Conservation (phyloP, 2,329 filamentous ascomycete genomes). For the Pseudogymnoascus sp. region DNA sequence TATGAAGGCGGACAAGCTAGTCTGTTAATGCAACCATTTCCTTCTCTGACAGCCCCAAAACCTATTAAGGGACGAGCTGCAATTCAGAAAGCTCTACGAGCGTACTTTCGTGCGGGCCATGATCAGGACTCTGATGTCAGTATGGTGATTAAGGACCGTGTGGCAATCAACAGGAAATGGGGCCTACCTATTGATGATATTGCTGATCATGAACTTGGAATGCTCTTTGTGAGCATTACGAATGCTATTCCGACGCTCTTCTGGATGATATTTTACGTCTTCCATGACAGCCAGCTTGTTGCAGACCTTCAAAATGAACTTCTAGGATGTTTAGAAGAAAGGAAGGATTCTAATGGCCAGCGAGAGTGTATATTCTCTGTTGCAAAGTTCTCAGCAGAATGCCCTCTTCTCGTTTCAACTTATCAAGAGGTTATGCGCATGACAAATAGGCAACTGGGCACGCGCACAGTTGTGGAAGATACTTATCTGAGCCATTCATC, state of each 20-base stretch:
- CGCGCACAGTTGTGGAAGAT: constrained; percentile 36
- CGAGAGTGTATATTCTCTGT: constrained; percentile 31
- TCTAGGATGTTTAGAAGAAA: neutral
- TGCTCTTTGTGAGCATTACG: constrained; percentile 25
- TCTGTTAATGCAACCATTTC: constrained; percentile 29
- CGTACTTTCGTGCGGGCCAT: constrained; percentile 28
- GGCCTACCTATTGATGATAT: constrained; percentile 25
- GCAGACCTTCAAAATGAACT: constrained; percentile 28
- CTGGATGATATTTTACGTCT: constrained; percentile 31
- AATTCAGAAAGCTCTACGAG: constrained; percentile 30
- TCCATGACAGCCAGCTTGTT: constrained; percentile 24
- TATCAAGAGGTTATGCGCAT: constrained; percentile 41
- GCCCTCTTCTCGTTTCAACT: constrained; percentile 38
- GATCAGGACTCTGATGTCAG: constrained; percentile 26
- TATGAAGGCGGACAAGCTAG: constrained; percentile 26
- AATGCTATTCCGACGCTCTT: constrained; percentile 35
- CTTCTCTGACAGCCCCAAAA: constrained; percentile 26
- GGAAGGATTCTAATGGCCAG: neutral
- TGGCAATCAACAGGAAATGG: constrained; percentile 24
- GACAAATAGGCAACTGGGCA: constrained; percentile 32
- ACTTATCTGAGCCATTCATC: constrained; percentile 30
- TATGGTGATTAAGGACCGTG: constrained; percentile 26
- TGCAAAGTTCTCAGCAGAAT: constrained; percentile 30
- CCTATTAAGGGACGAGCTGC: constrained; percentile 31
- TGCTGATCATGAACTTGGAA: constrained; percentile 27